Base-by-base conservation (phyloP, 176 grass and related monocot species). In the Paspalum vaginatum region DNA sequence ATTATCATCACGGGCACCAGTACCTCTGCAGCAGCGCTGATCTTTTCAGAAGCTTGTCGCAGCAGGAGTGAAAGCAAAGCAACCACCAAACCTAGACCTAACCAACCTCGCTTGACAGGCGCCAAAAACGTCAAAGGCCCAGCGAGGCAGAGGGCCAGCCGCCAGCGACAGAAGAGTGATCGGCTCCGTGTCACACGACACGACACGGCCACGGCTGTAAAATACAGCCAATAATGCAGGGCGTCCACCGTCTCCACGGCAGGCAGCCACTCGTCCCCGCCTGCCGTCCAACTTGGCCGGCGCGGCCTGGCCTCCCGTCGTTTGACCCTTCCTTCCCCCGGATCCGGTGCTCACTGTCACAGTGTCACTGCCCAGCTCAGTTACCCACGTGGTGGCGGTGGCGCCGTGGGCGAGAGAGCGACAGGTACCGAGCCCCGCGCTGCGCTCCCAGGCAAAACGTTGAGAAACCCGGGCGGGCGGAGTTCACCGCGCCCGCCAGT, bases 381-480 rank as follows among this genome's bases (percentile, higher is more conserved):
- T 41, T 32, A 25, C 15, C 51, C 84, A 86, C 76, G 84, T 74
- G 44, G 67, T 70, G 8, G 0, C 65, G 0, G 2, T 21, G n/a
- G 20, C 5, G n/a, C n/a, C n/a, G 84, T 76, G 44, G 68, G 85
- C 53, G 78, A 87, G 84, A 81, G 44, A 75, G 85, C 53, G 78
- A 87, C 71, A 15, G 47, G 54, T 62, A 61, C 70, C 32, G 46
- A 48, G 11, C 80, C 5, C 14, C 40, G 15, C 5, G 17, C 9
- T 7, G 37, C 18, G 6, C 1, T 32, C 79, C 39, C 14, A 24
- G 37, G 82, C 63, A 63, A 79, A 85, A 62, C 83, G 67, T 64
- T 22, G 76, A 48, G 76, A 73, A 72, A 65, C 16, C 21, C n/a
- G 56, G 75, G 67, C n/a, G 56, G 75, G 67, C 67, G 75, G 83